Conservation (phyloP, 1,284 basidiomycete species). For the Apiotrichum montevideense region DNA sequence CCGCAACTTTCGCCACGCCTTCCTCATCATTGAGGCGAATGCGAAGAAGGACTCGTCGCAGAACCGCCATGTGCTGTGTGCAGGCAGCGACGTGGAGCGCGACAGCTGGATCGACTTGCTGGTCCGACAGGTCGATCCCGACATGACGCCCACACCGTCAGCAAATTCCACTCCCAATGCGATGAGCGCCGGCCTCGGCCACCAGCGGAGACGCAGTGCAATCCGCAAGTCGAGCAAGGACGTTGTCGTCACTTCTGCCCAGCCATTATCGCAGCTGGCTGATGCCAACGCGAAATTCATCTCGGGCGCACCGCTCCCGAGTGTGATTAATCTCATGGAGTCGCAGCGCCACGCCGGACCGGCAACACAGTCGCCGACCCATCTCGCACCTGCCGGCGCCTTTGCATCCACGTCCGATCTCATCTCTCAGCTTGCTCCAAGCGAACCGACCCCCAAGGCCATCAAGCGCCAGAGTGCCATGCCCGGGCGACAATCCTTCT, state of each 20-base stretch:
- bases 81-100: constrained; percentile 85
- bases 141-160: constrained; percentile 2
- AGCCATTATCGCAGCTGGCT: constrained; percentile 58
- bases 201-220: constrained; percentile 28
- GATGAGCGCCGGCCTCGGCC: constrained; percentile 4
- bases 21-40: constrained; percentile 84
- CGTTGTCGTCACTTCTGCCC: constrained; percentile 53
- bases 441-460: constrained; percentile 23
- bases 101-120: constrained; percentile 94
- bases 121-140: constrained; percentile 57
- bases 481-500: constrained; percentile 30
- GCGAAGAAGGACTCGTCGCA: constrained; percentile 55
- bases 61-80: constrained; percentile 86
- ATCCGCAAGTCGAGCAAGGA: constrained; percentile 55
- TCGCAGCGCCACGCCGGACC: constrained; percentile 19
- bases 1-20: constrained; percentile 91
- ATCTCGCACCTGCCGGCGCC: background rate
- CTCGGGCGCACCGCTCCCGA: constrained; percentile 49
- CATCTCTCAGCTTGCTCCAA: background rate
- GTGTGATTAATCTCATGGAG: constrained; percentile 45
- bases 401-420: background rate
- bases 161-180: constrained; percentile 9
- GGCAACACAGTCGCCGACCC: background rate
- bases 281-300: constrained; percentile 59
- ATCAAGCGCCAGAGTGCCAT: constrained; percentile 41